phyloP scores from a whole-genome alignment of 805 yeast species.

The Ogataea minuta region DNA sequence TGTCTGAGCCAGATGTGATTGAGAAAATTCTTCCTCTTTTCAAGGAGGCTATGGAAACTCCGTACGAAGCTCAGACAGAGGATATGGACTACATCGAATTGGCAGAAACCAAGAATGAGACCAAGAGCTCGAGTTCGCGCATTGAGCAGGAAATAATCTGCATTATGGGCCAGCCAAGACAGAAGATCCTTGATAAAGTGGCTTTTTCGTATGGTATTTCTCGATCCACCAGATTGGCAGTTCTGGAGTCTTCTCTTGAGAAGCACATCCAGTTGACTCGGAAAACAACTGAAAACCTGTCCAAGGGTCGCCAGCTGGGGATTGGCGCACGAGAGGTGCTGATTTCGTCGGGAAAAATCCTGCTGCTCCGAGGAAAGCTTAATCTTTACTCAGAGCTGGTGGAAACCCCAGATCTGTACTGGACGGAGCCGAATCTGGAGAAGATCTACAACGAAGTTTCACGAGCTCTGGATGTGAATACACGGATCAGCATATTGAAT shows the following conservation, averaged over 20 bases:
- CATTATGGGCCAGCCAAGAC: slow-evolving; percentile 51
- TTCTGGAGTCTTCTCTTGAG: slow-evolving; percentile 72
- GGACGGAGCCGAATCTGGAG: slow-evolving; percentile 89
- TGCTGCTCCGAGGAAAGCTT: slow-evolving; percentile 75
- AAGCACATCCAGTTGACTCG: slow-evolving; percentile 62
- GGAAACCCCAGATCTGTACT: slow-evolving; percentile 89
- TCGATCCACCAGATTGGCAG: slow-evolving; percentile 80
- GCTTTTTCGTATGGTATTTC: slow-evolving; percentile 89
- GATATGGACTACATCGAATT: slow-evolving; percentile 71
- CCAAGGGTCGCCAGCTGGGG: slow-evolving; percentile 55
- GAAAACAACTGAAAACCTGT: slow-evolving; percentile 60
- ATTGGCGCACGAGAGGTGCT: slow-evolving; percentile 61
- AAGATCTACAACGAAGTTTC: slow-evolving; percentile 70
- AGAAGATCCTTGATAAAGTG: slow-evolving; percentile 67
- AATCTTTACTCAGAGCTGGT: slow-evolving; percentile 84
- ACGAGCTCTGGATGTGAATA: slow-evolving; percentile 66
- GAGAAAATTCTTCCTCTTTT: slow-evolving; percentile 53
- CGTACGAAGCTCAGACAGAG: slow-evolving; percentile 66
- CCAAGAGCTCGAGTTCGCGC: slow-evolving; percentile 35
- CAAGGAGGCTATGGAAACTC: slow-evolving; percentile 44
- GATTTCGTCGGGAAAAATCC: slow-evolving; percentile 67
- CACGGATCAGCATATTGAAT: slow-evolving; percentile 76
- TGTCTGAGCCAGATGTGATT: slow-evolving; percentile 52
- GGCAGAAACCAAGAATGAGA: slow-evolving; percentile 34
- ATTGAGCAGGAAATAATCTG: slow-evolving; percentile 65